Percentiles rank a stretch among this genome's conserved stretches.
Evolutionary conservation across 2,329 filamentous ascomycete genomes (phyloP).

Genomic region (Penicillium digitatum): DNA sequence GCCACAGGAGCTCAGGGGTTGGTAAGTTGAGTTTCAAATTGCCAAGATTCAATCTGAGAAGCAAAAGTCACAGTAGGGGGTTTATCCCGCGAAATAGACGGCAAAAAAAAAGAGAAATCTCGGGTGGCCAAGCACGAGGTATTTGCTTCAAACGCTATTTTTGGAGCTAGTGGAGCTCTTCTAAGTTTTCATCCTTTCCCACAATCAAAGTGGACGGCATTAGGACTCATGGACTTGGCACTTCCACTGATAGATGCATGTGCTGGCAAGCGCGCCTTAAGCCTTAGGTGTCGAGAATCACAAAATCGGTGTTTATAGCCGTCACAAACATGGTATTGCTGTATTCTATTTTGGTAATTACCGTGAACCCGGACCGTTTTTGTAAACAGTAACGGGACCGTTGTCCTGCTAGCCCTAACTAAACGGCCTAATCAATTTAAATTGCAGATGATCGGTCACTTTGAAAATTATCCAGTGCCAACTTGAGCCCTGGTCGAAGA

Average conservation of each 20-base stretch:
- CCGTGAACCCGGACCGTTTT: background rate
- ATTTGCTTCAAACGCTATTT: background rate
- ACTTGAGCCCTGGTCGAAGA: background rate
- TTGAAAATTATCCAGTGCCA: background rate
- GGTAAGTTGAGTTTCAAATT: background rate
- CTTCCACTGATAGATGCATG: slow-evolving; percentile 7
- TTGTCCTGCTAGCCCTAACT: slow-evolving; percentile 3
- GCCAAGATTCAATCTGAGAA: background rate
- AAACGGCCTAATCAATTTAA: background rate
- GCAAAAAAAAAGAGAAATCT: background rate
- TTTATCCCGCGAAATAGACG: background rate
- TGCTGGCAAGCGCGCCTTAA: slow-evolving; percentile 16
- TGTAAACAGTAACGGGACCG: background rate
- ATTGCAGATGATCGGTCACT: background rate
- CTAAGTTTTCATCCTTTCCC: background rate
- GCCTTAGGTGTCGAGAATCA: background rate
- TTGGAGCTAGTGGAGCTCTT: background rate
- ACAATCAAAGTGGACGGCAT: no score
- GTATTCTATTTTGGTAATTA: background rate
- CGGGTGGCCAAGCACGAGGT: background rate
- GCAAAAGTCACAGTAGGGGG: background rate
- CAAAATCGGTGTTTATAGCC: background rate
- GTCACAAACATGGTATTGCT: background rate
- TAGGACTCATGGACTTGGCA: no score
- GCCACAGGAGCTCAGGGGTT: background rate